Percentiles rank a stretch among this genome's conserved stretches.
Evolutionary conservation across 345 rosid genomes (phyloP).

Genomic region (Eutrema yunnanense): DNA sequence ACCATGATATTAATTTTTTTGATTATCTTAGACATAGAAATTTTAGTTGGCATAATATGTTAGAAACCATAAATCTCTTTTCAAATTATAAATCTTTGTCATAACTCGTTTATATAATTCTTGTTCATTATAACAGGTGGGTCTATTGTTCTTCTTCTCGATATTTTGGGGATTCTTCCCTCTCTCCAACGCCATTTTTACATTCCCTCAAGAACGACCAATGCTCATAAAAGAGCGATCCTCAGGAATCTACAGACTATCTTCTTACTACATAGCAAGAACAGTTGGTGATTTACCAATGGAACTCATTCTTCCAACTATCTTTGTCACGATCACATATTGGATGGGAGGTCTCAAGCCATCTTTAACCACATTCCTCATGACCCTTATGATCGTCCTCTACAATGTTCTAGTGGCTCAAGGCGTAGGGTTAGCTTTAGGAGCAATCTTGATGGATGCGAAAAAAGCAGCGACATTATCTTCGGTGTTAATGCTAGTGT

Average conservation of each 20-base stretch:
- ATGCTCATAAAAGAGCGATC: slow-evolving; percentile 87
- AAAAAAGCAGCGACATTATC: slow-evolving; percentile 81
- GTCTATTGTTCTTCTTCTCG: slow-evolving; percentile 85
- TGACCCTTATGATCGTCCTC: slow-evolving; percentile 62
- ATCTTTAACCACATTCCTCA: slow-evolving; percentile 48
- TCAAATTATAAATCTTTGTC: neutral
- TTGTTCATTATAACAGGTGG: slow-evolving; percentile 47
- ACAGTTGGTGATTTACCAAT: slow-evolving; percentile 84
- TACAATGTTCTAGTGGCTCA: slow-evolving; percentile 83
- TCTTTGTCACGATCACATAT: slow-evolving; percentile 63
- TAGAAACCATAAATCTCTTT: neutral
- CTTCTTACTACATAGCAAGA: slow-evolving; percentile 75
- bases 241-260: slow-evolving; percentile 85
- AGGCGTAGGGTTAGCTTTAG: slow-evolving; percentile 76
- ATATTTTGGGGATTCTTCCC: slow-evolving; percentile 95
- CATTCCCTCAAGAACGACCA: slow-evolving; percentile 85
- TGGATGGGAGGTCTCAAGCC: slow-evolving; percentile 99
- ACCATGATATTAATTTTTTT: neutral
- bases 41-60: neutral
- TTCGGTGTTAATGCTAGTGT: slow-evolving; percentile 80
- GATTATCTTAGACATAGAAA: neutral
- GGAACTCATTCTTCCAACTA: slow-evolving; percentile 89
- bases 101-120: neutral
- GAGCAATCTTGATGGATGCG: slow-evolving; percentile 77
- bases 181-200: slow-evolving; percentile 68